These are phyloP conservation scores for Stagonosporopsis tanaceti DNA, from an alignment of 2,329 filamentous ascomycete genomes.

Conservation along the genomic window DNA sequence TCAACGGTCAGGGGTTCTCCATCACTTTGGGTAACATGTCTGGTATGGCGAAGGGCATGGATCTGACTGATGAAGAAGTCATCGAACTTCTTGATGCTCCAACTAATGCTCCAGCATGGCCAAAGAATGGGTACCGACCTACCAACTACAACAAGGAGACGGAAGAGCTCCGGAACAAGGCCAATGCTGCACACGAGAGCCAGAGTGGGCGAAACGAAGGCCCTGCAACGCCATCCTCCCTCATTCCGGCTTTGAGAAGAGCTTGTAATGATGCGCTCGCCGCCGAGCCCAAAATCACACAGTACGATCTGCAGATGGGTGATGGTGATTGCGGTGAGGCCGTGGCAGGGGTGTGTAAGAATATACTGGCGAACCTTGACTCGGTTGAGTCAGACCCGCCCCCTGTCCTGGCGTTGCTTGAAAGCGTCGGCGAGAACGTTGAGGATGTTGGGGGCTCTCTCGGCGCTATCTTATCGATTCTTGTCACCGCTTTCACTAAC, in stretches of 20 bases:
- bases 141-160: slow-evolving; percentile 37
- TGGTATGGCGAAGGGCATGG: slow-evolving; percentile 53
- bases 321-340: slow-evolving; percentile 86
- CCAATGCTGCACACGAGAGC: slow-evolving; percentile 36
- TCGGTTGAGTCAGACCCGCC: slow-evolving; percentile 63
- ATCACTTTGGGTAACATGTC: slow-evolving; percentile 63
- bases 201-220: slow-evolving; percentile 31
- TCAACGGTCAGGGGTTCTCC: slow-evolving; percentile 65
- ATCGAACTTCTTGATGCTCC: slow-evolving; percentile 59
- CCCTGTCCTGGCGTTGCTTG: slow-evolving; percentile 63
- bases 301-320: slow-evolving; percentile 80
- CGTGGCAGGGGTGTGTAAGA: slow-evolving; percentile 71
- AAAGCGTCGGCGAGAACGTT: slow-evolving; percentile 67
- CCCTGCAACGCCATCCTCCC: slow-evolving; percentile 50
- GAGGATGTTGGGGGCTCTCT: slow-evolving; percentile 78
- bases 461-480: slow-evolving; percentile 81
- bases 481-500: slow-evolving; percentile 77
- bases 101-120: slow-evolving; percentile 62
- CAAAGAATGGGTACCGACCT: slow-evolving; percentile 56
- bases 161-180: slow-evolving; percentile 36
- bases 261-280: slow-evolving; percentile 60
- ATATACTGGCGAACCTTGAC: slow-evolving; percentile 56
- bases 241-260: slow-evolving; percentile 52
- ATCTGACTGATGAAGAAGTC: slow-evolving; percentile 51
- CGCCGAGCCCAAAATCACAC: slow-evolving; percentile 71